phyloP scores from a whole-genome alignment of 75 land plant genomes.

The Larix kaempferi region DNA sequence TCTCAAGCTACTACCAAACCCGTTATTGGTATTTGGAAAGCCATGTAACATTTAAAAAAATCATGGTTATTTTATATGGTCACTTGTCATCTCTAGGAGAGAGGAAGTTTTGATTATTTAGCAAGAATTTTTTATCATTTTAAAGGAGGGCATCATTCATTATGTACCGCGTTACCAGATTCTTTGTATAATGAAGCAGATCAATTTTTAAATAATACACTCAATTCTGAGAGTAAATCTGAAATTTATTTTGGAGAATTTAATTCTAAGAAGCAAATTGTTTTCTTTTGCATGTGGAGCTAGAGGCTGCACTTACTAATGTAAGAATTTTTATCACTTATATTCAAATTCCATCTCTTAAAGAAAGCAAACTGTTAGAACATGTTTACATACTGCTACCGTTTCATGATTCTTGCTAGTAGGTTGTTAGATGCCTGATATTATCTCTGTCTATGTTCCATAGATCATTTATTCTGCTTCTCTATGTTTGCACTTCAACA shows the following conservation, averaged over 20 bases:
- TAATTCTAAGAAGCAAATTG: not conserved
- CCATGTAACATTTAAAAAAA: not conserved
- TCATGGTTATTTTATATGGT: not conserved
- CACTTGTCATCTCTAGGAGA: not conserved
- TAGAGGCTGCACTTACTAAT: conserved; percentile 43
- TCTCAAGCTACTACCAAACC: not conserved
- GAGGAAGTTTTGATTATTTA: not conserved
- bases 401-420: not conserved
- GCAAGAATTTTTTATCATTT: not conserved
- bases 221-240: not conserved
- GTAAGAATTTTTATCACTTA: conserved; percentile 25
- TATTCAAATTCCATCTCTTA: not conserved
- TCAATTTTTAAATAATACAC: not conserved
- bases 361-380: not conserved
- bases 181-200: not conserved
- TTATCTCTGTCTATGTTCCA: not conserved
- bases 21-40: not conserved
- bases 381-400: not conserved
- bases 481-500: not conserved
- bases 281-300: conserved; percentile 48
- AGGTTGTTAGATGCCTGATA: not conserved
- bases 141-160: not conserved
- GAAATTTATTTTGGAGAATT: not conserved
- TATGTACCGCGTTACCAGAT: not conserved
- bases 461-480: not conserved